phyloP scores from a whole-genome alignment of 805 yeast species.

The Candida multigemmis region DNA sequence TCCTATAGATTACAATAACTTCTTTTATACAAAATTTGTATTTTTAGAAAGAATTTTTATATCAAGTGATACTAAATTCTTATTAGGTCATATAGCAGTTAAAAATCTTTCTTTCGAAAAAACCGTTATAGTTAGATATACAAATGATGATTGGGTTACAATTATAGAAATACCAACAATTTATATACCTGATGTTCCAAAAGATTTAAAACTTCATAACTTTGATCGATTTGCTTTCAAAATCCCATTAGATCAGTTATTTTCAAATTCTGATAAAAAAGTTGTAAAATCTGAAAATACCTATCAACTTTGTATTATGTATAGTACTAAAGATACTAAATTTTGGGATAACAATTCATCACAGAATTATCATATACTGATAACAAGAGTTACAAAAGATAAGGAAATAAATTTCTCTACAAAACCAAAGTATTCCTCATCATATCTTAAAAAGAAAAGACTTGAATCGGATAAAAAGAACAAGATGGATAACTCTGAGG shows the following conservation, averaged over 20 bases:
- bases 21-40: slow-evolving; percentile 28
- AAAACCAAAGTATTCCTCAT: slow-evolving; percentile 30
- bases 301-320: slow-evolving; percentile 49
- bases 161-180: slow-evolving; percentile 58
- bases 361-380: slow-evolving; percentile 48
- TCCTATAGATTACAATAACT: slow-evolving; percentile 33
- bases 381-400: slow-evolving; percentile 16
- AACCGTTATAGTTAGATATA: slow-evolving; percentile 59
- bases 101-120: slow-evolving; percentile 66
- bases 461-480: slow-evolving; percentile 13
- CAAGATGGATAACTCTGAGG: slow-evolving; percentile 9
- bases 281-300: slow-evolving; percentile 8
- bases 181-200: slow-evolving; percentile 49
- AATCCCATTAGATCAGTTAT: slow-evolving; percentile 39
- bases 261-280: slow-evolving; percentile 7
- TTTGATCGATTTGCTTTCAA: slow-evolving; percentile 70
- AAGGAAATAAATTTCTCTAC: slow-evolving; percentile 1
- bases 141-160: slow-evolving; percentile 74
- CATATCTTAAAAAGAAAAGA: slow-evolving; percentile 22
- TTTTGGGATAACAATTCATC: slow-evolving; percentile 72
- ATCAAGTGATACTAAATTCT: slow-evolving; percentile 44
- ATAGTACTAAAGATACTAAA: slow-evolving; percentile 38
- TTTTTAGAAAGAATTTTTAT: slow-evolving; percentile 60
- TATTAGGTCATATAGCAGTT: slow-evolving; percentile 73
- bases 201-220: slow-evolving; percentile 35